phyloP scores from a whole-genome alignment of 371 early-diverging fungal genomes.

The Apophysomyces ossiformis region DNA sequence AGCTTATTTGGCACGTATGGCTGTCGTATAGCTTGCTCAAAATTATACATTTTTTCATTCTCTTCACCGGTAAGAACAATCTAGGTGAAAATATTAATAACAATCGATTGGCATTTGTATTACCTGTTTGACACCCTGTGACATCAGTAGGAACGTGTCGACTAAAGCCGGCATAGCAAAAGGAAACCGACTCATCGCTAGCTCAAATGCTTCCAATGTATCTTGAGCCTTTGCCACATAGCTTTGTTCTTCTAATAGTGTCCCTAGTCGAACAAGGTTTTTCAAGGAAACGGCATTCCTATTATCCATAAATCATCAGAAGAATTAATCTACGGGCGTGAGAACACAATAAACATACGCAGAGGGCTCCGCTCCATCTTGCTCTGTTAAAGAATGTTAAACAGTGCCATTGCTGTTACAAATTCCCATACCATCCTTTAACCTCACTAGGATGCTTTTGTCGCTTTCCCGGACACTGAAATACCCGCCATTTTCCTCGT shows the following conservation, averaged over 20 bases:
- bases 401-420: too few relatives aligned
- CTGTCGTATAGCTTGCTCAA: slow-evolving; percentile 23
- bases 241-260: slow-evolving; percentile 28
- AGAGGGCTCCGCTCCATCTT: slow-evolving; percentile 73
- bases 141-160: slow-evolving; percentile 36
- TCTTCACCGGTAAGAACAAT: slow-evolving; percentile 42
- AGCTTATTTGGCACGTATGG: slow-evolving; percentile 45
- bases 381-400: slow-evolving; percentile 36
- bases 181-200: slow-evolving; percentile 35
- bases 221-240: slow-evolving; percentile 37
- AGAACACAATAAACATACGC: slow-evolving; percentile 30
- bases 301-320: background rate
- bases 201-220: slow-evolving; percentile 37
- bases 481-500: slow-evolving; percentile 55
- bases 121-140: slow-evolving; percentile 52
- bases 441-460: slow-evolving; percentile 49
- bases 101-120: background rate
- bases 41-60: slow-evolving; percentile 25
- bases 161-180: slow-evolving; percentile 51
- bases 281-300: slow-evolving; percentile 50
- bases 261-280: slow-evolving; percentile 48
- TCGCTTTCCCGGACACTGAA: slow-evolving; percentile 52
- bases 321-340: background rate
- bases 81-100: slow-evolving; percentile 22
- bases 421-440: slow-evolving; percentile 58